Conservation (phyloP, 2,329 filamentous ascomycete species). For the Aspergillus oerlinghausenensis region DNA sequence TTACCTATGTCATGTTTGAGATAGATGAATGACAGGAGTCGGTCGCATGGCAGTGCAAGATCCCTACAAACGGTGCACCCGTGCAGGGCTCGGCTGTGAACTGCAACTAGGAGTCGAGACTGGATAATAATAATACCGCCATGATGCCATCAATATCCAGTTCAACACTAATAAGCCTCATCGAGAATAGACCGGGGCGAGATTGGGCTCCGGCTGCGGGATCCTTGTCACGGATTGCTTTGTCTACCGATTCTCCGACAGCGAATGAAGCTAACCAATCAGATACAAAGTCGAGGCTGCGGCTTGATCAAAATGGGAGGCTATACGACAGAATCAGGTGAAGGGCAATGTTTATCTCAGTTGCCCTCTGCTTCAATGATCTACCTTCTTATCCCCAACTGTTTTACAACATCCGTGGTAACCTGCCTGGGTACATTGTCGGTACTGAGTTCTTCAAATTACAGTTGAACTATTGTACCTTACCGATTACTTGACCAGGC, state of each 20-base stretch:
- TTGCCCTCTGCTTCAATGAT: background rate
- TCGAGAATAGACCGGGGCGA: background rate
- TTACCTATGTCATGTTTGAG: background rate
- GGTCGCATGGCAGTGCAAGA: background rate
- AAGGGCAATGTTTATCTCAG: background rate
- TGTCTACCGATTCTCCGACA: background rate
- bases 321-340: background rate
- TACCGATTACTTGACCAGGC: background rate
- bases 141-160: background rate
- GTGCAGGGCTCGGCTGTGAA: no score
- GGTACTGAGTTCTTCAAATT: background rate
- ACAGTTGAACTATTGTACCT: background rate
- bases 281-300: background rate
- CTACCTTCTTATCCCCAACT: background rate
- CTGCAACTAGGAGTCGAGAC: no score
- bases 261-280: background rate
- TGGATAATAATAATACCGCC: background rate
- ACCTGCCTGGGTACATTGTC: background rate
- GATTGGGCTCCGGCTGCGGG: background rate
- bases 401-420: background rate
- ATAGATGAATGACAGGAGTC: background rate
- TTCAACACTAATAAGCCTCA: background rate
- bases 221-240: background rate
- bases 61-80: background rate
- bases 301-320: background rate